These are phyloP conservation scores for Chamaecrista fasciculata DNA, from an alignment of 306 rosid genomes.

Conservation along the genomic window DNA sequence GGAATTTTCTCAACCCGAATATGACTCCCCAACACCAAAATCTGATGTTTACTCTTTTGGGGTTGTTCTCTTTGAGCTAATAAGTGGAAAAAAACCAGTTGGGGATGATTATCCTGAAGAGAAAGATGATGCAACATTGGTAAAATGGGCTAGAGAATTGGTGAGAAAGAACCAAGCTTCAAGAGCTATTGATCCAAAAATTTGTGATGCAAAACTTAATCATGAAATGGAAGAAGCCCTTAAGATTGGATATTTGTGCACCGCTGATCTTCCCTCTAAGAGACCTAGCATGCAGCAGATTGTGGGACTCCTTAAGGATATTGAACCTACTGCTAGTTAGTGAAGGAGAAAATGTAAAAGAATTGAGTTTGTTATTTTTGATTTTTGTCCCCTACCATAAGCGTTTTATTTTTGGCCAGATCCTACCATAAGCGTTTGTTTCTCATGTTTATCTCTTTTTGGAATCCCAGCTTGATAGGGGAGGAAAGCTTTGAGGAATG, in stretches of 20 bases:
- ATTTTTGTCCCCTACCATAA: conserved; percentile 27
- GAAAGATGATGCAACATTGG: conserved; percentile 77
- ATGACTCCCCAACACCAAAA: conserved; percentile 71
- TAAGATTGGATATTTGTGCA: conserved; percentile 91
- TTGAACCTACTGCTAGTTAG: conserved; percentile 55
- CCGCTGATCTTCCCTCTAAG: conserved; percentile 90
- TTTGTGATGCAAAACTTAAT: conserved; percentile 56
- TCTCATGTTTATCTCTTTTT: conserved; percentile 22
- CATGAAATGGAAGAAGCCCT: conserved; percentile 89
- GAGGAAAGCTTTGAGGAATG: conserved; percentile 37
- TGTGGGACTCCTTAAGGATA: conserved; percentile 94
- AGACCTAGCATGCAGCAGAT: conserved; percentile 98
- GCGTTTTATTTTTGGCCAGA: too few species aligned
- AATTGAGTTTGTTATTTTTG: conserved; percentile 24
- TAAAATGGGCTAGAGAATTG: conserved; percentile 81
- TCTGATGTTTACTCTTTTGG: conserved; percentile 96
- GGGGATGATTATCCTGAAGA: conserved; percentile 82
- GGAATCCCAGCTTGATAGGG: conserved; percentile 32
- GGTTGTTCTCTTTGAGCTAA: conserved; percentile 79
- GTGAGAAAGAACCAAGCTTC: conserved; percentile 68
- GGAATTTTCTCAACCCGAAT: conserved; percentile 63
- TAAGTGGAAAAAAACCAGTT: conserved; percentile 82
- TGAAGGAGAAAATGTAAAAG: conserved; percentile 32
- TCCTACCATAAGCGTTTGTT: too few species aligned
- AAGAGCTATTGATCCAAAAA: conserved; percentile 75